Conservation (phyloP, 202 grass and related monocot species). For the Zoysia matrella region DNA sequence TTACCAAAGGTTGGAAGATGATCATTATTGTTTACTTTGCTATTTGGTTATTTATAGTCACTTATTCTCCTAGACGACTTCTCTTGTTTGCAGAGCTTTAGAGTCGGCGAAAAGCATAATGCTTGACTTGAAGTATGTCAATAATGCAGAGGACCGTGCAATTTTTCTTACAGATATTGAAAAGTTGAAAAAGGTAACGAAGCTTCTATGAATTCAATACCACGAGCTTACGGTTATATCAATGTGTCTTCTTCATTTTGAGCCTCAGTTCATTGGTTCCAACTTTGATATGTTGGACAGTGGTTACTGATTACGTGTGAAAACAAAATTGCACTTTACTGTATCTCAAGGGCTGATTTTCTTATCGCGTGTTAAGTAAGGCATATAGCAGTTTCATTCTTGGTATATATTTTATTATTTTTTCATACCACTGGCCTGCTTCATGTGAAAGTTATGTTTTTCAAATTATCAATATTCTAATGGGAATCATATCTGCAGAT, state of each 20-base stretch:
- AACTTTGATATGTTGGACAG: neutral
- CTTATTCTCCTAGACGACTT: conserved; percentile 39
- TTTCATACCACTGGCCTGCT: conserved; percentile 8
- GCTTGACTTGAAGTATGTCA: conserved; percentile 78
- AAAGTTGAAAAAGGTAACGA: conserved; percentile 78
- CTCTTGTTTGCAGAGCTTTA: conserved; percentile 61
- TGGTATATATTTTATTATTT: neutral
- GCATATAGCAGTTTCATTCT: conserved; percentile 23
- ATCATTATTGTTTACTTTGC: conserved; percentile 22
- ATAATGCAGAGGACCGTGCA: conserved; percentile 83
- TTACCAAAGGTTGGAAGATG: conserved; percentile 71
- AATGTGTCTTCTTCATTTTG: neutral
- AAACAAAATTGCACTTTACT: neutral
- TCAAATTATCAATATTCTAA: conserved; percentile 31
- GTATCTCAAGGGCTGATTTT: conserved; percentile 7
- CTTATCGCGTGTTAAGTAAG: conserved; percentile 11
- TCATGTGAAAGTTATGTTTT: conserved; percentile 19
- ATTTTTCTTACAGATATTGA: conserved; percentile 81
- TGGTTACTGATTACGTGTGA: conserved; percentile 6
- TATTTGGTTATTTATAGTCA: conserved; percentile 42
- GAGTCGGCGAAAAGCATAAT: conserved; percentile 80
- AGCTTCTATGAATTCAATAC: conserved; percentile 4
- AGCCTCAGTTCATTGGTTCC: neutral
- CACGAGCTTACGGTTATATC: conserved; percentile 14
- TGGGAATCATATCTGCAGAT: conserved; percentile 63